Base-by-base conservation (phyloP, 2,329 filamentous ascomycete genomes). In the Neofusicoccum umdonicola region DNA sequence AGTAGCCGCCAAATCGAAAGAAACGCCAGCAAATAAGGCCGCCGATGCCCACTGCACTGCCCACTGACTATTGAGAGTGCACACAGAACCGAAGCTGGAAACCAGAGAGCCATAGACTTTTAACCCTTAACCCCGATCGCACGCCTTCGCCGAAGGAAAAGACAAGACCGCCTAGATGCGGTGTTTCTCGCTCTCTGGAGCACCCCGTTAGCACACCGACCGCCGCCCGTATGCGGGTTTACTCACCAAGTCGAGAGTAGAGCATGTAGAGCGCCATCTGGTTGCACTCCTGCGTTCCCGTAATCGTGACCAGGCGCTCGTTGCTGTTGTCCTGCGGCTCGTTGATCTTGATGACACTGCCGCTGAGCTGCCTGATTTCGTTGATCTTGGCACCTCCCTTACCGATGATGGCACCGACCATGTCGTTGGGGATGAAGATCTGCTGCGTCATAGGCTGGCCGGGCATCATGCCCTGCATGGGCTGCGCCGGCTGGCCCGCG, bases 181-280 rank as follows among this genome's bases (percentile, higher is more conserved):
- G 56, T 69, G 67, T 51, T 69, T 69, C 66, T 67, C 70, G 63
- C 50, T 75, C 69, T 52, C 70, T 69, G 41, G 6, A 37, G 19
- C 4, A 35, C 62, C n/a, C 37, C 50, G 39, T 58, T 64, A 68
- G 57, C 31, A 45, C 15, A 31, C 45, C 42, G 11, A 4, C 42
- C 27, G 42, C 22, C 6, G 39, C 8, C 9, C 34, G 15, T 12
- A 1, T 39, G 19, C 17, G 42, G 27, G 3, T 34, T 17, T 51
- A 27, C 84, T 81, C 74, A 97, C 95, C 95, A 77, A 99, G 90
- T 84, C 95, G 88, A 66, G 92, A 96, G 80, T 99, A 99, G 63
- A 99, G 87, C 93, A 99, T 97, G 81, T 98, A 99, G 64, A 99
- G 82, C n/a, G 95, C 95, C 93, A 99, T 98, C 74, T 97, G 92